Evolutionary conservation across 257 asterid genomes (phyloP), one percentile per base, ranked within the genome.

Genomic region (Salvia miltiorrhiza): DNA sequence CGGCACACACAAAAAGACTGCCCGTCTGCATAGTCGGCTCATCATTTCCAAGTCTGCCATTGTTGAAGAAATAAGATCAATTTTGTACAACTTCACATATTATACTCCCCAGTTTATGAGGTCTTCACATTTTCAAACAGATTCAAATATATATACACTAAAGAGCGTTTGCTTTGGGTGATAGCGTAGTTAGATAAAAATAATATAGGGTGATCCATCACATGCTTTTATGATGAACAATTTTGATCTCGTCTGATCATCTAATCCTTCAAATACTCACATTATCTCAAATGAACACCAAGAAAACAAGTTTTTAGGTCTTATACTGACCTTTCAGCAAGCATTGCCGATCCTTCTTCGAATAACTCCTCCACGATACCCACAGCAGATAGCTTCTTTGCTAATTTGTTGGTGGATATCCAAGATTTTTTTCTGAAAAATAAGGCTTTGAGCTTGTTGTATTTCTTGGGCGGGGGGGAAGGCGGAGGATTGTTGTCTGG

Each of bases 271-370:
- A 4, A 21, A 9, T 7, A 20, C 57, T 3, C 57, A 2, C 10
- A 20, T 52, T 14, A 9, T 13, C 7, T 21, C 16, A 21, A 52
- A 7, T 52, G 4, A 14, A 47, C 12, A 24, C 24, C 14, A 30
- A n/a, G 3, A 9, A 3, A 57, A 57, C 26, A 2, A 17, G 30
- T 17, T 33, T 59, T 16, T 17, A 16, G 49, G 2, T 5, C 28
- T 28, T 63, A 32, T 44, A 45, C 78, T 47, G 68, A 93, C 99
- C 97, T 88, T 80, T 93, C 99, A 32, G 96, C 95, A 65, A 93
- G 99, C 91, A 93, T 86, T 21, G 97, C 97, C 39, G 97, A 90
- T 28, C 97, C 97, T 80, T 90, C 93, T 73, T 90, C 97, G 24
- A 86, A 90, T 55, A 90, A 70, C 61, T 90, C 97, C 79, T 87